phyloP scores from a whole-genome alignment of 441 rosid species.

The Hura crepitans region DNA sequence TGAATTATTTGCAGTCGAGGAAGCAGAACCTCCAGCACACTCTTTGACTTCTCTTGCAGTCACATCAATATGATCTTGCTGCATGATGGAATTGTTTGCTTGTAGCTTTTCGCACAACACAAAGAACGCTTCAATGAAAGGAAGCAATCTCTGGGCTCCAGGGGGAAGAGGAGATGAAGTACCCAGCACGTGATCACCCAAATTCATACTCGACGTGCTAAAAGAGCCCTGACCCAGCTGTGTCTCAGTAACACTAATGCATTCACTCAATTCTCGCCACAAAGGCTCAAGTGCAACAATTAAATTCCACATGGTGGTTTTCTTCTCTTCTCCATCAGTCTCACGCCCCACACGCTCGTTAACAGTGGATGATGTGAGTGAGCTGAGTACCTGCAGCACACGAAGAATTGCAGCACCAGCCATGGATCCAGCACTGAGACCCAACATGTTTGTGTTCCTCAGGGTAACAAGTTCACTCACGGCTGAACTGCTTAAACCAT shows the following conservation, averaged over 20 bases:
- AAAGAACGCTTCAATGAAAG: slow-evolving; percentile 95
- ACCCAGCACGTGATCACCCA: slow-evolving; percentile 59
- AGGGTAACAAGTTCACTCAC: slow-evolving; percentile 70
- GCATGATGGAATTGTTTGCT: slow-evolving; percentile 45
- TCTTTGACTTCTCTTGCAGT: slow-evolving; percentile 85
- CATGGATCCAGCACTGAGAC: slow-evolving; percentile 85
- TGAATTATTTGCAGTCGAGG: slow-evolving; percentile 33
- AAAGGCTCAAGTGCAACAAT: slow-evolving; percentile 75
- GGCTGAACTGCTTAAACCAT: slow-evolving; percentile 73
- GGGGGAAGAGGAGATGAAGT: slow-evolving; percentile 74
- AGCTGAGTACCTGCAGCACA: slow-evolving; percentile 81
- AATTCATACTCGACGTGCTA: slow-evolving; percentile 39
- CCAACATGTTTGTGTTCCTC: slow-evolving; percentile 73
- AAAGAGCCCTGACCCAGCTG: slow-evolving; percentile 66
- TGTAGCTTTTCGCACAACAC: slow-evolving; percentile 91
- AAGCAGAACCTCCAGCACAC: slow-evolving; percentile 51
- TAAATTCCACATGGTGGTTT: slow-evolving; percentile 62
- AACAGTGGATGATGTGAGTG: slow-evolving; percentile 45
- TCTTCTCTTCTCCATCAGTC: slow-evolving; percentile 62
- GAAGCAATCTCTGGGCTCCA: slow-evolving; percentile 88
- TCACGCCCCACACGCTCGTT: slow-evolving; percentile 36
- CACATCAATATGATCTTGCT: slow-evolving; percentile 62
- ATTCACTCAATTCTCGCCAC: slow-evolving; percentile 92
- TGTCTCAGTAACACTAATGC: slow-evolving; percentile 78
- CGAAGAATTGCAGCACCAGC: slow-evolving; percentile 91